phyloP scores from a whole-genome alignment of 768 basidiomycete genomes.

The Vararia minispora region DNA sequence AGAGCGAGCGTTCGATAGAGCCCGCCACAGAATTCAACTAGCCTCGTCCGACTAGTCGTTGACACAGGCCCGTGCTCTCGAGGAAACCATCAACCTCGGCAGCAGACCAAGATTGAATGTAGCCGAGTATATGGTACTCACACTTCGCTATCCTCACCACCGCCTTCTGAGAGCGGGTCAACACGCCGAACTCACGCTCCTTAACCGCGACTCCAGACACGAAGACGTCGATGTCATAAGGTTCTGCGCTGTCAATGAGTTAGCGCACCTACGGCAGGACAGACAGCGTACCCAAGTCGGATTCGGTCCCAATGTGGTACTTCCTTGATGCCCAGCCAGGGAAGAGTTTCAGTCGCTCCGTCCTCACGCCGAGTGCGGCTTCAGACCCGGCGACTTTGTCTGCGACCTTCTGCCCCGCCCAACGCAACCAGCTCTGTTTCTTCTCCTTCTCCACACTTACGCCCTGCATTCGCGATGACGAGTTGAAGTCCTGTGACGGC shows the following conservation, averaged over 20 bases:
- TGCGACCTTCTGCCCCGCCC: slow-evolving; percentile 44
- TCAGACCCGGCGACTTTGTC: slow-evolving; percentile 14
- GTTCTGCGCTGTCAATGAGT: slow-evolving; percentile 26
- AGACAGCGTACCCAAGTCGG: slow-evolving; percentile 16
- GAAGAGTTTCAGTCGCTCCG: slow-evolving; percentile 50
- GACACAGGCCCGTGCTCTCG: too few species aligned
- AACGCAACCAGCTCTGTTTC: slow-evolving; percentile 43
- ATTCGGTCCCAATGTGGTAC: slow-evolving; percentile 22
- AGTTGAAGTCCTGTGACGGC: slow-evolving; percentile 12
- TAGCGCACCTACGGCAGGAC: not conserved
- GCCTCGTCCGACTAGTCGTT: too few species aligned
- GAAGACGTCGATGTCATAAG: slow-evolving; percentile 64
- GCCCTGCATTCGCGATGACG: slow-evolving; percentile 11
- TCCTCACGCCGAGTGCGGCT: slow-evolving; percentile 15
- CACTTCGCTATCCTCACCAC: slow-evolving; percentile 74
- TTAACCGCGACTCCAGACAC: slow-evolving; percentile 70
- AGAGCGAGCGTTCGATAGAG: too few species aligned
- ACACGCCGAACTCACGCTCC: slow-evolving; percentile 43
- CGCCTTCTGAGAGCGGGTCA: slow-evolving; percentile 64
- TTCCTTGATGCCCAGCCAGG: slow-evolving; percentile 72
- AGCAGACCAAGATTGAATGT: too few species aligned
- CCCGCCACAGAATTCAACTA: too few species aligned
- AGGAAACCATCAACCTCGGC: too few species aligned
- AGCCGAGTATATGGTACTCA: slow-evolving; percentile 18
- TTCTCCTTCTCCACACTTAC: slow-evolving; percentile 17